Conservation (phyloP, 139 green algal species). For the Diplosphaera chodatii region DNA sequence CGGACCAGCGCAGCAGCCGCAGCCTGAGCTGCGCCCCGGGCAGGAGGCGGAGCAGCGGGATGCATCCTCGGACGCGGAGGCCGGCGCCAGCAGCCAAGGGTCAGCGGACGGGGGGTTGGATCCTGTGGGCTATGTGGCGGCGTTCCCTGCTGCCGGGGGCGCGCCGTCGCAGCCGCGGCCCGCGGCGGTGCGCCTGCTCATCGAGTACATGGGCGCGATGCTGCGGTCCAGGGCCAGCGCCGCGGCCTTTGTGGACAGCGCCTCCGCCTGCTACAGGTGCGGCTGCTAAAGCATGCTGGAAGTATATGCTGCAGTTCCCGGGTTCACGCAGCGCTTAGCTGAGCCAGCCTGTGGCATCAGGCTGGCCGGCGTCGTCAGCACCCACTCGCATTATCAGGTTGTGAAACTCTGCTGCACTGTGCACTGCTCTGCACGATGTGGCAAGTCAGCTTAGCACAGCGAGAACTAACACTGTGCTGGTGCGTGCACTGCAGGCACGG, state of each 20-base stretch:
- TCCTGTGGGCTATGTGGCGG: not conserved
- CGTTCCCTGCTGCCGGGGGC: not conserved
- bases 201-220: conserved; percentile 57
- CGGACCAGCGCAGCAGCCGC: not conserved
- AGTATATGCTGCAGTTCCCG: too few species aligned
- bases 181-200: conserved; percentile 44
- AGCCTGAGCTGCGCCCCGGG: not conserved
- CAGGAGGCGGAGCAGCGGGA: not conserved
- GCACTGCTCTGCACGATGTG: too few species aligned
- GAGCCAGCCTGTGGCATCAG: too few species aligned
- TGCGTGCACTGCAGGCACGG: conserved; percentile 20
- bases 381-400: too few species aligned
- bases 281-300: too few species aligned
- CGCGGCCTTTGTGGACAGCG: conserved; percentile 38
- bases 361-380: too few species aligned
- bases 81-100: too few species aligned
- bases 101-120: not conserved
- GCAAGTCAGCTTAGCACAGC: too few species aligned
- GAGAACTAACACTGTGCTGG: too few species aligned
- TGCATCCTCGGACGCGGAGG: too few species aligned
- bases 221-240: conserved; percentile 30
- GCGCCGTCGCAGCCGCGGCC: conserved; percentile 9
- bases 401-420: too few species aligned
- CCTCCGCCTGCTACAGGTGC: conserved; percentile 24
- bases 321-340: too few species aligned